Base-by-base conservation (phyloP, 1,284 basidiomycete genomes). In the Rhizoctonia solani region DNA sequence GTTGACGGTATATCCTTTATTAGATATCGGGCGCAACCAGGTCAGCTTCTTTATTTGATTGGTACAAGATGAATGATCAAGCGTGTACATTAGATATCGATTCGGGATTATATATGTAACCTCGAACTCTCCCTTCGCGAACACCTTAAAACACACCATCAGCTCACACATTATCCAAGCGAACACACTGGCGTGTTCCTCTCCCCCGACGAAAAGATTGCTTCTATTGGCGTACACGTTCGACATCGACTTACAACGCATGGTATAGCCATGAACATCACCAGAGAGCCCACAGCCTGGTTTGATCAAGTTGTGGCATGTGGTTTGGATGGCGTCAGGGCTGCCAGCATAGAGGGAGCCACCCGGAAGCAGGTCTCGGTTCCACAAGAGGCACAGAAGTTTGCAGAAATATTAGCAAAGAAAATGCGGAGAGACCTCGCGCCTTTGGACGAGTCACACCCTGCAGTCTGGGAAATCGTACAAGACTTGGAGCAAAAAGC, bases 161-260 rank as follows among this genome's bases (percentile, higher is more conserved):
- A 77, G 11, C 80, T 93, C 54, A 68, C 75, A 3, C 79, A 82
- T 67, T 72, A 79, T 39, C 79, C 84, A 1, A 86, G 85, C 52
- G 85, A 87, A 67, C 85, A 92, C 74, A 92, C 90, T 3, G 91
- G 91, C 42, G 86, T 91, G 49, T 93, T 93, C 75, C 77, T 90
- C 68, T 81, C 75, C 21, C 69, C 78, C 47, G 77, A 76, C 46
- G 86, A 85, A 44, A 95, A 99, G 79, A 84, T 99, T 72, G 93
- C 88, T 6, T 96, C 93, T 69, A 96, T 99, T 68, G 97, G 97
- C 54, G 93, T 99, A 58, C 95, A 98, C 77, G 89, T 99, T 42
- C 87, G 94, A 54, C 94, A 98, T 74, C 85, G 96, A 37, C 83
- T 99, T 68, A 95, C 95, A 34, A 91, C 88, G 21, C 97, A 99